Evolutionary conservation across 73 alveolate genomes (phyloP), one percentile per base, ranked within the genome.

Genomic region (Diophrys sp.): DNA sequence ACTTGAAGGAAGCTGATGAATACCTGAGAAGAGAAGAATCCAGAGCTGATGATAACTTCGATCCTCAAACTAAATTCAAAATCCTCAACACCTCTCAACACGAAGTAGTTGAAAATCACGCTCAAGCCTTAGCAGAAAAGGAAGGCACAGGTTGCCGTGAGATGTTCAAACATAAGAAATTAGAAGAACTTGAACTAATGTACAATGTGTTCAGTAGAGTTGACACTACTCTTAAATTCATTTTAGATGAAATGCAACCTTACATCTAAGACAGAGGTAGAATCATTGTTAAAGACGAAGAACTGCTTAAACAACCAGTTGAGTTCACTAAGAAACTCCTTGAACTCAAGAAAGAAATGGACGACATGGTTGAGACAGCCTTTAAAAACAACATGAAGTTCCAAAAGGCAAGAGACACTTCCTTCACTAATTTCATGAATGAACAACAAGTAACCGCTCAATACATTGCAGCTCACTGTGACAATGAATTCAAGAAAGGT

Each of bases 251-350:
- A 75, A 87, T 93, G 90, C 86, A 80, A 29, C 91, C 92, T 0
- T 90, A 93, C 76, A 90, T 93, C 67, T 86, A 85, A 75, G 71
- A 75, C 14, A 82, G 96, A 87, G 98, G 98, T 24, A 83, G 85
- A 18, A 81, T 34, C 30, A 83, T 93, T 29, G 92, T 80, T 67
- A 62, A 79, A 53, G 92, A 93, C 68, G 89, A 84, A 71, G 92
- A 82, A 31, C 66, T 87, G 29, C 85, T 79, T n/a, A 89, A 90
- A 57, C 93, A 93, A 68, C 94, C 98, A 0, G 79, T 83, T 68
- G 90, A 90, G 78, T 93, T 90, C 71, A 90, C 95, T 24, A 79
- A 89, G 29, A 89, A 87, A 70, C 81, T 93, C 70, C 87, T 93
- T 2, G 82, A 75, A 31, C 78, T 93, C 69, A 90, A 93, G 88